phyloP scores from a whole-genome alignment of 768 basidiomycete species.

The Imleria badia region DNA sequence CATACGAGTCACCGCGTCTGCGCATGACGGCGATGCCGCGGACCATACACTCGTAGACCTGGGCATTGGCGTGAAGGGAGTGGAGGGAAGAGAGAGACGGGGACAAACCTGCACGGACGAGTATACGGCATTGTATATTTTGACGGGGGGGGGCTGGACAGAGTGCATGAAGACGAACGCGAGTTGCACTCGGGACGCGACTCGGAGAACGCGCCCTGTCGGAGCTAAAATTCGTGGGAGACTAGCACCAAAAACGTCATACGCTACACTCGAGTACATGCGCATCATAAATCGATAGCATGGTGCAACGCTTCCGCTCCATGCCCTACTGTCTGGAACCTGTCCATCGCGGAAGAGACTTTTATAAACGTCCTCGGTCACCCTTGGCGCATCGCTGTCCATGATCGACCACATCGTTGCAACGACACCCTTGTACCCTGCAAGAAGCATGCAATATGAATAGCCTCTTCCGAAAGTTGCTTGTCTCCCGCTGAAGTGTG shows the following conservation, averaged over 20 bases:
- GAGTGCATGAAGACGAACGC: conserved; percentile 30
- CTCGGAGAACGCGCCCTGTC: conserved; percentile 31
- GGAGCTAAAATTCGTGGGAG: conserved; percentile 34
- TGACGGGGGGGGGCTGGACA: conserved; percentile 56
- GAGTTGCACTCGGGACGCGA: conserved; percentile 27
- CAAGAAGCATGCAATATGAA: not conserved
- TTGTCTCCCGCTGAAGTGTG: not conserved
- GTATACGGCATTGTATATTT: conserved; percentile 93
- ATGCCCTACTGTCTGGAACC: no score
- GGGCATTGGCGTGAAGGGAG: not conserved
- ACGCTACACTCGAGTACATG: no score
- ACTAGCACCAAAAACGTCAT: not conserved
- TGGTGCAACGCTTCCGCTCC: no score
- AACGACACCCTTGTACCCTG: not conserved
- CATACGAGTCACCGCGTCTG: conserved; percentile 87
- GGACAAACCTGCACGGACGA: conserved; percentile 75
- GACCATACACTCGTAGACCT: conserved; percentile 99
- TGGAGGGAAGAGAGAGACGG: not conserved
- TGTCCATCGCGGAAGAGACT: no score
- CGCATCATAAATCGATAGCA: no score
- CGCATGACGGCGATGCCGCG: conserved; percentile 99
- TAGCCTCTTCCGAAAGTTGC: not conserved
- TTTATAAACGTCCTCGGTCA: no score
- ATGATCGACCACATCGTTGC: no score
- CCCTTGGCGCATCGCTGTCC: no score